Base-by-base conservation (phyloP, 495 filamentous ascomycete genomes). In the Venustampulla echinocandica region DNA sequence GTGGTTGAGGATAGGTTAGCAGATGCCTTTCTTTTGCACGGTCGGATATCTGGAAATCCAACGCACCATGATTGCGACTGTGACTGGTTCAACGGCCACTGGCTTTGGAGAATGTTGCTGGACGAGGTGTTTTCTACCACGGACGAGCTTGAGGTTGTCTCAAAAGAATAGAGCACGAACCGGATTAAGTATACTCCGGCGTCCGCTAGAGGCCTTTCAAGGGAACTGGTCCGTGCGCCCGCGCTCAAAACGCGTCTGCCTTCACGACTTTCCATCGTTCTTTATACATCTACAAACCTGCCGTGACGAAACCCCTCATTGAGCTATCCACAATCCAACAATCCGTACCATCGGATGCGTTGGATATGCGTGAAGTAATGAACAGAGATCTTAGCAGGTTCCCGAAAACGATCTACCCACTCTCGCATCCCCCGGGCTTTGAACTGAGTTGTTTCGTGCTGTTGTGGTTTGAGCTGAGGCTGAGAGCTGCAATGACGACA, bases 321-420 rank as follows among this genome's bases (percentile, higher is more conserved):
- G 40, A 55, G 47, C 47, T 50, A 36, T 15, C n/a, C 49, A 54
- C 47, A 18, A 55, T 46, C 47, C 49, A 51, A 43, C 52, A 14
- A 46, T 52, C 34, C 32, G 19, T 9, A 23, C 15, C 38, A 38
- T 11, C n/a, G 48, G 50, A 52, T 30, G 33, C 17, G 50, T 57
- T 35, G 53, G 53, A 56, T 3, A 54, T 56, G 58, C 40, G 58
- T 59, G 55, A 51, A 37, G 27, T 28, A 43, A 56, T 58, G 61
- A 66, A 66, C 54, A 61, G 63, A 66, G 50, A 66, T 66, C 63
- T 61, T 55, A 66, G 63, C 61, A 55, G 56, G 43, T 28, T 43
- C 18, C 23, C n/a, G n/a, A n/a, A n/a, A n/a, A n/a, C n/a, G n/a
- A n/a, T n/a, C n/a, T n/a, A n/a, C n/a, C n/a, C n/a, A n/a, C n/a